phyloP scores from a whole-genome alignment of 139 green algal species.

The Desmodesmus armatus region DNA sequence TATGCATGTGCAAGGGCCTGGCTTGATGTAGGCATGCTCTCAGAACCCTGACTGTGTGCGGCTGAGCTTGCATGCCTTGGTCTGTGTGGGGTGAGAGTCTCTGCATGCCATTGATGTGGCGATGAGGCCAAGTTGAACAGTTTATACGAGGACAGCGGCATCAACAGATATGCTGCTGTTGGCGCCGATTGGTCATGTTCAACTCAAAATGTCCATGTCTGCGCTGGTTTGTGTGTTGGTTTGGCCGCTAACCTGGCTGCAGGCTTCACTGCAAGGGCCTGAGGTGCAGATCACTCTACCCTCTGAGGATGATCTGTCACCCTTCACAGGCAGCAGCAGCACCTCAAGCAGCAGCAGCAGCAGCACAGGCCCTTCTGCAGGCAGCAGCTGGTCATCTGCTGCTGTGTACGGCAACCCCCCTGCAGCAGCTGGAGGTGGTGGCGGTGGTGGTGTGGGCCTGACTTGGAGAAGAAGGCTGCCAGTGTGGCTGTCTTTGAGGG shows the following conservation, averaged over 20 bases:
- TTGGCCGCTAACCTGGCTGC: neutral
- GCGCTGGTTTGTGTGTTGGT: too few species aligned
- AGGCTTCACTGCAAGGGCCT: constrained; percentile 21
- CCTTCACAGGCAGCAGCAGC: neutral
- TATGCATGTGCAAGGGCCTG: too few species aligned
- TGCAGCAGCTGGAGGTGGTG: constrained; percentile 18
- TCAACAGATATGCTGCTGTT: neutral
- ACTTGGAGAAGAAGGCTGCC: constrained; percentile 14
- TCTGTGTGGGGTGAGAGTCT: too few species aligned
- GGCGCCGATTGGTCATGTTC: neutral
- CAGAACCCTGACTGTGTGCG: too few species aligned
- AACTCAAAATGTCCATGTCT: neutral
- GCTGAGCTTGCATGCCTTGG: too few species aligned
- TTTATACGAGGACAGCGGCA: neutral
- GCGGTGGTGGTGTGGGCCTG: neutral
- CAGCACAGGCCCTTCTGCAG: constrained; percentile 19
- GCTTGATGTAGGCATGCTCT: too few species aligned
- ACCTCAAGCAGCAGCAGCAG: constrained; percentile 27
- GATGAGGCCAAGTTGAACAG: neutral
- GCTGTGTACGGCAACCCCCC: too few species aligned
- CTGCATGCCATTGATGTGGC: neutral
- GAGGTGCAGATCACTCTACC: constrained; percentile 22
- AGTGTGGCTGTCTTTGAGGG: constrained; percentile 48
- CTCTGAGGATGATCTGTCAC: constrained; percentile 9
- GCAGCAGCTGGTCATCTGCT: neutral